These are phyloP conservation scores for Paramyrothecium sp. DNA, from an alignment of 2,329 filamentous ascomycete genomes.

Conservation along the genomic window DNA sequence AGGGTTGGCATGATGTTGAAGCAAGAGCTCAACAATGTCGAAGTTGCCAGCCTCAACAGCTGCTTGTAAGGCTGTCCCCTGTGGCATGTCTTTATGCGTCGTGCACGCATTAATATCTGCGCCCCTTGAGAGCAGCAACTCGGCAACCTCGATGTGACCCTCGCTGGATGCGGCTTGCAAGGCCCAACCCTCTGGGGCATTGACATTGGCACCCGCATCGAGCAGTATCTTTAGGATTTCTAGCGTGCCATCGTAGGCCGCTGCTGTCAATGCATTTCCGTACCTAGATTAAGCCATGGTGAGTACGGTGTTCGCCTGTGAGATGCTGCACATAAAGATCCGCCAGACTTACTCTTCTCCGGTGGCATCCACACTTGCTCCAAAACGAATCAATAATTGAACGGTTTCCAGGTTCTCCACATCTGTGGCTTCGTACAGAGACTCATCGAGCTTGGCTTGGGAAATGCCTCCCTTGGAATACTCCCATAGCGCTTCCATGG, in stretches of 20 bases:
- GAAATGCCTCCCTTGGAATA: constrained; percentile 32
- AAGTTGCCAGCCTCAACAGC: constrained; percentile 31
- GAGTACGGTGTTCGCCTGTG: neutral
- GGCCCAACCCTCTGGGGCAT: constrained; percentile 32
- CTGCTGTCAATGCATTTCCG: constrained; percentile 23
- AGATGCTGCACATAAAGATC: too few relatives aligned
- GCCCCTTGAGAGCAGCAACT: constrained; percentile 29
- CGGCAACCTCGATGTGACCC: constrained; percentile 31
- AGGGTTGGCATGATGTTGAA: constrained; percentile 34
- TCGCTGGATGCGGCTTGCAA: constrained; percentile 34
- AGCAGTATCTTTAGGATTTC: constrained; percentile 28
- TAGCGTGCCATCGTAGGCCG: constrained; percentile 33
- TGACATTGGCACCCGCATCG: constrained; percentile 28
- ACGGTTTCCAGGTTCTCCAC: constrained; percentile 34
- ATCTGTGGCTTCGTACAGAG: constrained; percentile 38
- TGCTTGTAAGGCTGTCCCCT: constrained; percentile 37
- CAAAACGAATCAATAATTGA: constrained; percentile 31
- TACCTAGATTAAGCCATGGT: neutral
- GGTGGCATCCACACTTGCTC: constrained; percentile 34
- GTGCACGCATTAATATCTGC: constrained; percentile 33
- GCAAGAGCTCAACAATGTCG: constrained; percentile 34
- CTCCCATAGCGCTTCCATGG: constrained; percentile 34
- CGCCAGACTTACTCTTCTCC: constrained; percentile 30
- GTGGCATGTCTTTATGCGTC: constrained; percentile 19
- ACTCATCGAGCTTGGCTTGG: constrained; percentile 25